Conservation (phyloP, 306 rosid species). For the Castanopsis chinensis region DNA sequence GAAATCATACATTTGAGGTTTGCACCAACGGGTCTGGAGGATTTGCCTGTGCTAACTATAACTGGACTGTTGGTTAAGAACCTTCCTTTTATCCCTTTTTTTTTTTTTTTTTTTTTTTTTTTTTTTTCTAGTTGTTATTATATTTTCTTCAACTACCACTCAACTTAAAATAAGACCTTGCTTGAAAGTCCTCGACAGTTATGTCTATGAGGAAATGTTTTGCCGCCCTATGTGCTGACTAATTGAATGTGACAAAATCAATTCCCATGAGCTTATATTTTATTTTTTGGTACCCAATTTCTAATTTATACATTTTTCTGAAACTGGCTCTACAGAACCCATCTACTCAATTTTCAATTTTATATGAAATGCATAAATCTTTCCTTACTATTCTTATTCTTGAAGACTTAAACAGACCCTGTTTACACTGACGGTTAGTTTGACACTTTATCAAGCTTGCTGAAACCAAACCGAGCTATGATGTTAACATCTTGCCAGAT, state of each 20-base stretch:
- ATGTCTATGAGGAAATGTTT: neutral
- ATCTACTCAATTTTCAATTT: neutral
- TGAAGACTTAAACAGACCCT: neutral
- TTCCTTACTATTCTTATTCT: neutral
- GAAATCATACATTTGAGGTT: slow-evolving; percentile 70
- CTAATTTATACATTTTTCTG: no score
- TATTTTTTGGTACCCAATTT: neutral
- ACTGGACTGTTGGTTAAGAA: slow-evolving; percentile 81
- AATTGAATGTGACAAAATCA: no score
- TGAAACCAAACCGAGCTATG: neutral
- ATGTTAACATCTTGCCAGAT: neutral
- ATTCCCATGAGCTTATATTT: no score
- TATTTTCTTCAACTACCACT: neutral
- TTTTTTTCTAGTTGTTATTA: slow-evolving; percentile 11
- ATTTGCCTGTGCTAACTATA: slow-evolving; percentile 56
- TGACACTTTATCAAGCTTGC: neutral
- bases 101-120: no score
- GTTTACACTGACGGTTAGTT: neutral
- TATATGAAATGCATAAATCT: neutral
- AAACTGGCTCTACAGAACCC: neutral
- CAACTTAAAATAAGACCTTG: neutral
- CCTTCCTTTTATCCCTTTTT: slow-evolving; percentile 19
- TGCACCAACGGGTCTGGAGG: slow-evolving; percentile 55
- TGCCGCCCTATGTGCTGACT: neutral
- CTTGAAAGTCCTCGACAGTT: neutral